Percentiles rank a stretch among this genome's conserved stretches.
Conservation (phyloP, 345 rosid genomes). For the Viola odorata region DNA sequence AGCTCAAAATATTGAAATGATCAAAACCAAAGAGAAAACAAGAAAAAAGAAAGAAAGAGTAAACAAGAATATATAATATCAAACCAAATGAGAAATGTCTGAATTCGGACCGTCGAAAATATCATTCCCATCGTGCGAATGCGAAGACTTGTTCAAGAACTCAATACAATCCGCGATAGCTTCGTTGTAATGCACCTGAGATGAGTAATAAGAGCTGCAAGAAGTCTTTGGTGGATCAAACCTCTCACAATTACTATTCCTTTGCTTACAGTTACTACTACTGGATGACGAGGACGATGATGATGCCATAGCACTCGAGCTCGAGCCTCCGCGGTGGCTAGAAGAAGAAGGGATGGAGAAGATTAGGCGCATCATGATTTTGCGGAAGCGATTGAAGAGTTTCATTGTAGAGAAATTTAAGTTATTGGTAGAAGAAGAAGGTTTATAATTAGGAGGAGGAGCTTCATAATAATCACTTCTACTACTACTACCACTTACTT, state of each 20-base stretch:
- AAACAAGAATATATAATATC: slow-evolving; percentile 1
- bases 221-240: slow-evolving; percentile 82
- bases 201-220: slow-evolving; percentile 79
- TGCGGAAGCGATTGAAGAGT: slow-evolving; percentile 56
- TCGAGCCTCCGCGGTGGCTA: not conserved
- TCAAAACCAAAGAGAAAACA: not conserved
- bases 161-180: slow-evolving; percentile 95
- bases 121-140: slow-evolving; percentile 23
- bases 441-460: not conserved
- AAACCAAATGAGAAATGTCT: slow-evolving; percentile 33
- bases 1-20: not conserved
- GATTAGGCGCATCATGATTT: slow-evolving; percentile 57
- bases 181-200: slow-evolving; percentile 70
- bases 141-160: slow-evolving; percentile 85
- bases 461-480: not conserved
- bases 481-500: slow-evolving; percentile 24
- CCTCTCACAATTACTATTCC: slow-evolving; percentile 30
- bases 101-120: slow-evolving; percentile 33
- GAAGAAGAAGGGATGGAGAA: slow-evolving; percentile 43
- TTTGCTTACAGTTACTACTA: slow-evolving; percentile 16
- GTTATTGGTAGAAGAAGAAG: slow-evolving; percentile 3
- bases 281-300: slow-evolving; percentile 14
- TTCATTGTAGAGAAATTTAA: slow-evolving; percentile 59
- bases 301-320: too few species aligned
- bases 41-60: not conserved